Conservation (phyloP, 768 basidiomycete genomes). For the Dentipellis fragilis region DNA sequence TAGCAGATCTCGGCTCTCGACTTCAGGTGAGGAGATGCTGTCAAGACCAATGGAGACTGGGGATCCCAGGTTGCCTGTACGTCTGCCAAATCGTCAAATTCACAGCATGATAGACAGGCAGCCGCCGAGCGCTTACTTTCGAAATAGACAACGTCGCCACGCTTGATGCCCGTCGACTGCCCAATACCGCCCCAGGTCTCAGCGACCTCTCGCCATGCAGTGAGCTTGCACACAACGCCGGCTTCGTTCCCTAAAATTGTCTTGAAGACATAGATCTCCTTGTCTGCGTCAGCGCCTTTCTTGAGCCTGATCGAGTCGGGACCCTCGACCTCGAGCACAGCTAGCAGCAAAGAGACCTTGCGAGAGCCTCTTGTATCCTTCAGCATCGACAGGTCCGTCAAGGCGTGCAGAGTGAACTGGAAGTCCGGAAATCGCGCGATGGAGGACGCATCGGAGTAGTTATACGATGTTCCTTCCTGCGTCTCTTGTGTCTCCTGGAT, state of each 20-base stretch:
- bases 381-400: slow-evolving; percentile 41
- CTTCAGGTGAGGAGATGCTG: slow-evolving; percentile 59
- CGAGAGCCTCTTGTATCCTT: slow-evolving; percentile 17
- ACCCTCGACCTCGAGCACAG: slow-evolving; percentile 67
- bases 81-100: too few relatives aligned
- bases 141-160: slow-evolving; percentile 64
- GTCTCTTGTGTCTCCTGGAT: slow-evolving; percentile 16
- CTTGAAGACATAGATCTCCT: slow-evolving; percentile 56
- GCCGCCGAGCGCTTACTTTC: slow-evolving; percentile 42
- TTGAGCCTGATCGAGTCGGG: slow-evolving; percentile 61
- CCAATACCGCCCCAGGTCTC: slow-evolving; percentile 57
- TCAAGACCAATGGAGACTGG: slow-evolving; percentile 23
- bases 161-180: slow-evolving; percentile 35
- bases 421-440: slow-evolving; percentile 67
- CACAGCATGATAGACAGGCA: not conserved
- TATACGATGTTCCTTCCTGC: slow-evolving; percentile 35
- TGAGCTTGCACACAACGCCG: slow-evolving; percentile 57
- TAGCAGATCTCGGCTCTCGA: slow-evolving; percentile 64
- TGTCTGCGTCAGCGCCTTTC: slow-evolving; percentile 60
- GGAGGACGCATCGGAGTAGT: slow-evolving; percentile 59
- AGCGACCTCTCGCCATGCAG: slow-evolving; percentile 72
- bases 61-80: slow-evolving; percentile 39
- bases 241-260: slow-evolving; percentile 68
- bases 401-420: slow-evolving; percentile 55
- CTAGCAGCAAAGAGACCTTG: slow-evolving; percentile 52